phyloP scores from a whole-genome alignment of 805 yeast genomes.

The Debaryomyces hansenii region DNA sequence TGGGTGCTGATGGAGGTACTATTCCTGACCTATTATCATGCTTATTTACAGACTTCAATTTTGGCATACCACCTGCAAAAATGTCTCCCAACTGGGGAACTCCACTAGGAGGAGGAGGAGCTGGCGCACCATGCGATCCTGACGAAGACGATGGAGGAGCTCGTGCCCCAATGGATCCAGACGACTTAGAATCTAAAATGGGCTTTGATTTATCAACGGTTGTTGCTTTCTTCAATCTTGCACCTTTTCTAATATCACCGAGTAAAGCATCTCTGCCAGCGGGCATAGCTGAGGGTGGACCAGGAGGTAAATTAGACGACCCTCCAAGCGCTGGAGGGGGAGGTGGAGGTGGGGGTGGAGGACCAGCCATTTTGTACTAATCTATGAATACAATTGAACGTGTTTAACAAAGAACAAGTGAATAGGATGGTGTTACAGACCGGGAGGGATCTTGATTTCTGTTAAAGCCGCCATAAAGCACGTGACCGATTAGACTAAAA shows the following conservation, averaged over 20 bases:
- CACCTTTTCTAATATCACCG: constrained; percentile 75
- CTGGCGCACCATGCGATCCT: constrained; percentile 15
- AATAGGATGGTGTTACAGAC: too few species aligned
- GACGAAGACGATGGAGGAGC: constrained; percentile 19
- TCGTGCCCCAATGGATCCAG: constrained; percentile 30
- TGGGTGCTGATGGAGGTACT: constrained; percentile 39
- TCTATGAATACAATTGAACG: not conserved
- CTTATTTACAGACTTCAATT: constrained; percentile 44
- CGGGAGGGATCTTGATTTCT: too few species aligned
- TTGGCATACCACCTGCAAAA: constrained; percentile 81
- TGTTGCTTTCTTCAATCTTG: constrained; percentile 39
- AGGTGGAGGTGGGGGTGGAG: constrained; percentile 32
- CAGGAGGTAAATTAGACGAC: constrained; percentile 10
- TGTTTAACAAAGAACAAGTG: too few species aligned
- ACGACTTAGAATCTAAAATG: constrained; percentile 51
- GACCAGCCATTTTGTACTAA: constrained; percentile 22
- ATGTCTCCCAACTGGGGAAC: constrained; percentile 62
- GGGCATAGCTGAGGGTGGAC: constrained; percentile 22
- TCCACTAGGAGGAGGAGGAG: constrained; percentile 28
- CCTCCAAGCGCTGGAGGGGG: constrained; percentile 10
- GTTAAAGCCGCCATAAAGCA: too few species aligned
- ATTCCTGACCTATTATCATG: constrained; percentile 37
- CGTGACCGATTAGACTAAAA: not conserved
- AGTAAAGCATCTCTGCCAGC: constrained; percentile 52
- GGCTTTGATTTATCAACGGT: constrained; percentile 52